Evolutionary conservation across 768 basidiomycete species (phyloP).

Genomic region (Tricholoma matsutake): DNA sequence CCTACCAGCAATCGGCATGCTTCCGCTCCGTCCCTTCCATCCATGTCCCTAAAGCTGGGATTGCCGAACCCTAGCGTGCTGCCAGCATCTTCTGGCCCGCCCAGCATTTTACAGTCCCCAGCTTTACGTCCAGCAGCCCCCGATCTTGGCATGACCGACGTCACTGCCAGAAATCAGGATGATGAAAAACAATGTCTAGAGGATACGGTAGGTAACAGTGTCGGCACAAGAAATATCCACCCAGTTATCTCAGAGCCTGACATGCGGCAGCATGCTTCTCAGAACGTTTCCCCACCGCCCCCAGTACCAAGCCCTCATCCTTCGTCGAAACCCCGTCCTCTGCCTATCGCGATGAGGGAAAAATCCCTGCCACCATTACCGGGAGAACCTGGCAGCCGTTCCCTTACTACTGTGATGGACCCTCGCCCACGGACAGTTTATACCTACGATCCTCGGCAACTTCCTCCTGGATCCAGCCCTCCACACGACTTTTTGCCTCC

Average conservation of each 20-base stretch:
- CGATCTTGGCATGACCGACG: slow-evolving; percentile 50
- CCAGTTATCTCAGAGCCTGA: slow-evolving; percentile 61
- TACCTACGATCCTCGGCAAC: slow-evolving; percentile 52
- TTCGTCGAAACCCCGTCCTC: slow-evolving; percentile 14
- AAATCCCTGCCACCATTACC: slow-evolving; percentile 81
- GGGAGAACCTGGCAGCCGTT: slow-evolving; percentile 41
- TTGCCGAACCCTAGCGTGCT: slow-evolving; percentile 12
- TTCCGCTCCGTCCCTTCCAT: slow-evolving; percentile 69
- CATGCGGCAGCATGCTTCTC: slow-evolving; percentile 45
- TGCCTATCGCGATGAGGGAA: slow-evolving; percentile 44
- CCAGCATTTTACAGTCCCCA: slow-evolving; percentile 73
- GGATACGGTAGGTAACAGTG: slow-evolving; percentile 30
- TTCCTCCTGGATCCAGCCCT: slow-evolving; percentile 41
- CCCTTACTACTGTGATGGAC: slow-evolving; percentile 35
- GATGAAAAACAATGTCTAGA: slow-evolving; percentile 36
- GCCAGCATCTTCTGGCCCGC: slow-evolving; percentile 64
- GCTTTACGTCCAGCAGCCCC: slow-evolving; percentile 62
- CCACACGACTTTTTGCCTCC: slow-evolving; percentile 56
- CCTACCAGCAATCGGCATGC: slow-evolving; percentile 48
- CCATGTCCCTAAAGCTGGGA: slow-evolving; percentile 54
- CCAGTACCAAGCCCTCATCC: slow-evolving; percentile 18
- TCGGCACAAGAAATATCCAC: slow-evolving; percentile 41
- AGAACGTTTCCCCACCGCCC: slow-evolving; percentile 30
- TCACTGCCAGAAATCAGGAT: slow-evolving; percentile 40
- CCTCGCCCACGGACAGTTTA: slow-evolving; percentile 64